These are phyloP conservation scores for Hypoxylon sp. DNA, from an alignment of 2,329 filamentous ascomycete genomes.

Conservation along the genomic window DNA sequence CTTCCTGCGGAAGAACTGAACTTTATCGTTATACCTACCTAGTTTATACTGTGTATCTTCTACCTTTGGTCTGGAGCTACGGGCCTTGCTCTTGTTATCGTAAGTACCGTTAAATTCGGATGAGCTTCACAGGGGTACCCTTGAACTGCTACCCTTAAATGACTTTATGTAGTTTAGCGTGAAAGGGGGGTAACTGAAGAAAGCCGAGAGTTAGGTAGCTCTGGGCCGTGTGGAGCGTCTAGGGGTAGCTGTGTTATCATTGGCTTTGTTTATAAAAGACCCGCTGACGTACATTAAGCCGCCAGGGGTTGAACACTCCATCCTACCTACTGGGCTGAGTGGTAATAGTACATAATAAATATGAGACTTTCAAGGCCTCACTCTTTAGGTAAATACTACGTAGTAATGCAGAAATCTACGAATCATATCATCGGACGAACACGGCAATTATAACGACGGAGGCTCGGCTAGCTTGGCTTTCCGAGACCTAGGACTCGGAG, in stretches of 20 bases:
- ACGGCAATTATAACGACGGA: neutral
- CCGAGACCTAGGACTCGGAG: neutral
- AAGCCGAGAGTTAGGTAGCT: conserved; percentile 15
- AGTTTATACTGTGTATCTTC: conserved; percentile 1
- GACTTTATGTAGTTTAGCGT: conserved; percentile 12
- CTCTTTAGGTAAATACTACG: conserved; percentile 4
- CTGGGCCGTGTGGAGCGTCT: neutral
- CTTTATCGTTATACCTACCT: neutral
- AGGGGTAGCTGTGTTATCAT: neutral
- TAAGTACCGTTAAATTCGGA: conserved; percentile 10
- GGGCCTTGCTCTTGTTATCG: neutral
- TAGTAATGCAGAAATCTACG: neutral
- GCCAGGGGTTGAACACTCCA: neutral
- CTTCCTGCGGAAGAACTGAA: neutral
- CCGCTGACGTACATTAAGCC: neutral
- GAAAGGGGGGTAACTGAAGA: conserved; percentile 17
- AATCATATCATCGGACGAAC: neutral
- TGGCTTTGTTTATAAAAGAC: conserved; percentile 7
- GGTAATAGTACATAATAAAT: neutral
- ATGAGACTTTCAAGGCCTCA: neutral
- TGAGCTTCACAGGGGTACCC: conserved; percentile 20
- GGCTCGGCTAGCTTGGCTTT: neutral
- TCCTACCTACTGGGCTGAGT: neutral
- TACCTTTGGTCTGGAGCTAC: neutral
- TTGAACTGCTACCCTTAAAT: conserved; percentile 6